Evolutionary conservation across 78 protist genomes (phyloP), one percentile per base, ranked within the genome.

Genomic region (Emiliania huxleyi): DNA sequence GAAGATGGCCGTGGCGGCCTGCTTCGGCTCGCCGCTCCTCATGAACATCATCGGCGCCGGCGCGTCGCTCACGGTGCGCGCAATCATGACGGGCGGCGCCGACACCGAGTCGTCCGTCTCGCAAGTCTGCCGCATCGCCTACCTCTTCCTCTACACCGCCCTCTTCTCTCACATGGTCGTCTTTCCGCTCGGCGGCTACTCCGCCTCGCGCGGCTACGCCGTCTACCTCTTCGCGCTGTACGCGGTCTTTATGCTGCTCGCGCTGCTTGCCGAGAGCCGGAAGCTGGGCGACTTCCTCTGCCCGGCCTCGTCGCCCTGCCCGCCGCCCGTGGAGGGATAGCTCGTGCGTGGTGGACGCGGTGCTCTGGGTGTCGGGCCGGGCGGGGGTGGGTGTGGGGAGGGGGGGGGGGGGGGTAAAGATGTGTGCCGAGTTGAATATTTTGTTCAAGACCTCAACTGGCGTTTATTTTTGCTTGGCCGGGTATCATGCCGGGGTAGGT

Each of bases 1-100:
- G 26, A 42, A 44, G 48, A 81, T 81, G 88, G 88, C 88, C 8
- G 43, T 81, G 3, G 88, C 88, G 33, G 45, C 88, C 8, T 81
- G 88, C 43, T 81, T 81, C 48, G 88, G 88, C 45, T 45, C 62
- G 62, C 88, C 88, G 29, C 11, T 81, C 40, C 88, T 81, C 40
- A 81, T 45, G 45, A 44, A 81, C 48, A 11, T 81, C 45, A 33
- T 81, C 88, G 88, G 88, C 29, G 23, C 48, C 29, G 88, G 88
- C 18, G 62, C 29, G 40, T 15, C 88, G 45, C 88, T 81, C 45
- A 33, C 38, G 11, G 18, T 81, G 88, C 45, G 33, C 62, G 25
- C 38, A 6, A 11, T 81, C 35, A 33, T 19, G 26, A 42, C 38
- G 15, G 88, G 48, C 62, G 48, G 48, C 29, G 45, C 11, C 4